Evolutionary conservation across 2,329 filamentous ascomycete genomes (phyloP).

Genomic region (Trichoderma sp.): DNA sequence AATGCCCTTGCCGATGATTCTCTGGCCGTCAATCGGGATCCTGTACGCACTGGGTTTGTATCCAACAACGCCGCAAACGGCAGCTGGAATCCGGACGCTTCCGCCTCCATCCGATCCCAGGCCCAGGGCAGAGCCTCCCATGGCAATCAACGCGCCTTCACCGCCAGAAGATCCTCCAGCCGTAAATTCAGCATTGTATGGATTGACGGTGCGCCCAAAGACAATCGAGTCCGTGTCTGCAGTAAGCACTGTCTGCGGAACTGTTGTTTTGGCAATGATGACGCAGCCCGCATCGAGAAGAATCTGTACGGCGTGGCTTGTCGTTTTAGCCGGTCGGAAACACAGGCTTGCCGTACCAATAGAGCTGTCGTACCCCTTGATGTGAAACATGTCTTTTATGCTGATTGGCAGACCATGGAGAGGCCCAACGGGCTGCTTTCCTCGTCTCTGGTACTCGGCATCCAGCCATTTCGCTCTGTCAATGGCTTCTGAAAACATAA

Average conservation of each 20-base stretch:
- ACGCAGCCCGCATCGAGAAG: background rate
- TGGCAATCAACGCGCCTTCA: background rate
- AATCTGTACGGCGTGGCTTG: background rate
- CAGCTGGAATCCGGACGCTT: background rate
- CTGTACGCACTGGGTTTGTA: background rate
- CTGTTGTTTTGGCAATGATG: conserved; percentile 1
- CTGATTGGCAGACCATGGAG: background rate
- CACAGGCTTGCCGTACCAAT: background rate
- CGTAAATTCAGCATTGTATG: background rate
- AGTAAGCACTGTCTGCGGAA: conserved; percentile 6
- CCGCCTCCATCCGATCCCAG: background rate
- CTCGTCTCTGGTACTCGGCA: background rate
- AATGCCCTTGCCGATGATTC: background rate
- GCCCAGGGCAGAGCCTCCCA: background rate
- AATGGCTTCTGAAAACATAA: background rate
- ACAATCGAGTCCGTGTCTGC: background rate
- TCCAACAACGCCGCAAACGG: background rate
- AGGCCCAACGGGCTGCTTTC: background rate
- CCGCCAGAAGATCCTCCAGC: background rate
- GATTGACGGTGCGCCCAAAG: background rate
- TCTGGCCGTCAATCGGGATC: background rate
- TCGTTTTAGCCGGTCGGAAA: background rate
- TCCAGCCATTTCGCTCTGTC: background rate
- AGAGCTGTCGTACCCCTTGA: background rate
- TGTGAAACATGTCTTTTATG: conserved; percentile 1